Evolutionary conservation across 306 rosid genomes (phyloP), one percentile per base, ranked within the genome.

Genomic region (Luffa acutangula): DNA sequence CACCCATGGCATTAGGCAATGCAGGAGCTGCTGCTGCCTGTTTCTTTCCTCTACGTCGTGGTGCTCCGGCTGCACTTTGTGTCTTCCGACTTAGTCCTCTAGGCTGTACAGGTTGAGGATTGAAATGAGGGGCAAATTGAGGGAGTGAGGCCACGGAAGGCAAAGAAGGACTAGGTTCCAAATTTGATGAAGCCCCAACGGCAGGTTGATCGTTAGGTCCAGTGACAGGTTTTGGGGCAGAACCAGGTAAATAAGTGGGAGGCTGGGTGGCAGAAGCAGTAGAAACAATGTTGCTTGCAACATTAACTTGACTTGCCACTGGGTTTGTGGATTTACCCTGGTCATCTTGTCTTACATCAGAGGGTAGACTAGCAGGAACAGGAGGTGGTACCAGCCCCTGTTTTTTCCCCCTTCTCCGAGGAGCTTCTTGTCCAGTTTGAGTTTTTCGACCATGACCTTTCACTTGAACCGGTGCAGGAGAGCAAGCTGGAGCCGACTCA

Each of bases 31-130:
- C 20, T 57, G 82, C 73, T 21, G 87, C 86, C 78, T 85, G 93
- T 81, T 89, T 93, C 91, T 81, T 96, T 74, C 96, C 99, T 88
- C 97, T 87, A 46, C 97, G 97, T 48, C 94, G 90, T 9, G 94
- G 79, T 79, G 83, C 82, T 70, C 93, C 95, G 9, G 78, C 86
- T 45, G 88, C 92, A 86, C 51, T 81, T 59, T 90, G 97, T 13
- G 85, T 82, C 85, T 87, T 93, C 85, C 67, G 89, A 85, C 75
- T 79, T 83, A 82, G 87, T 74, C 85, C 96, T 83, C 85, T 88
- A 71, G 69, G 84, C 85, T 84, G 93, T 73, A 75, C 8, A 3
- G 88, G 89, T 25, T 75, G 69, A 34, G 92, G 45, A 31, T 89
- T 84, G 72, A 67, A 67, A 84, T 84, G 84, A 81, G 93, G 82